A percentile compares a stretch with the other conserved stretches of the same genome.
Evolutionary conservation across 208 protist species (phyloP).

Genomic region (Entamoeba histolytica): DNA sequence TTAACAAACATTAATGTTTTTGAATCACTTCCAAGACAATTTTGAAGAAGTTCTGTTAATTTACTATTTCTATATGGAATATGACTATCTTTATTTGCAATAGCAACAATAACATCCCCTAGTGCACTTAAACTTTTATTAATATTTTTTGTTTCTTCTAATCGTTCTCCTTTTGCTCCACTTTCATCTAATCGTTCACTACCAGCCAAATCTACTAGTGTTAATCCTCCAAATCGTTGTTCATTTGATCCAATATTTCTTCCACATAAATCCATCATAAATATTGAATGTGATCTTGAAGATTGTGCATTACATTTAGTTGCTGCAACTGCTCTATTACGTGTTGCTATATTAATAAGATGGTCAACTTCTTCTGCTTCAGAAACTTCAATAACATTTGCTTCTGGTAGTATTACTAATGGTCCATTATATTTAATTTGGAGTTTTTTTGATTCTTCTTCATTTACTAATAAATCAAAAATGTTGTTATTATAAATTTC

Average conservation of each 20-base stretch:
- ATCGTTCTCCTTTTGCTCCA: constrained; percentile 29
- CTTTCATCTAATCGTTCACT: constrained; percentile 39
- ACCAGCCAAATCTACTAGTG: constrained; percentile 65
- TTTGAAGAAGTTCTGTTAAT: constrained; percentile 56
- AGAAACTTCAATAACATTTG: background rate
- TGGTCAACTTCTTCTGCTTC: background rate
- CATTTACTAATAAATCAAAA: constrained; percentile 36
- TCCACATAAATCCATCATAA: background rate
- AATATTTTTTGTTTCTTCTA: constrained; percentile 57
- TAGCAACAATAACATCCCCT: constrained; percentile 58
- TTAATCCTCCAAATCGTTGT: constrained; percentile 23
- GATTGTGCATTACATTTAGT: background rate
- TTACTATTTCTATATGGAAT: constrained; percentile 33
- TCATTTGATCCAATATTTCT: background rate
- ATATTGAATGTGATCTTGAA: background rate
- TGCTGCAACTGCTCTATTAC: background rate
- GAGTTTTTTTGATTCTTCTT: background rate
- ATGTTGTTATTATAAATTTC: constrained; percentile 57
- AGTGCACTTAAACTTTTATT: constrained; percentile 60
- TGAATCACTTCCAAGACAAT: constrained; percentile 56
- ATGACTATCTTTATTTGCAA: constrained; percentile 37
- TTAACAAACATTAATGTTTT: constrained; percentile 50
- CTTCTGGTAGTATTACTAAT: background rate
- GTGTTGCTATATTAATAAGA: background rate
- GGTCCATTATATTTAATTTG: background rate